phyloP scores from a whole-genome alignment of 2,329 filamentous ascomycete species.

The Fusarium buxicola region DNA sequence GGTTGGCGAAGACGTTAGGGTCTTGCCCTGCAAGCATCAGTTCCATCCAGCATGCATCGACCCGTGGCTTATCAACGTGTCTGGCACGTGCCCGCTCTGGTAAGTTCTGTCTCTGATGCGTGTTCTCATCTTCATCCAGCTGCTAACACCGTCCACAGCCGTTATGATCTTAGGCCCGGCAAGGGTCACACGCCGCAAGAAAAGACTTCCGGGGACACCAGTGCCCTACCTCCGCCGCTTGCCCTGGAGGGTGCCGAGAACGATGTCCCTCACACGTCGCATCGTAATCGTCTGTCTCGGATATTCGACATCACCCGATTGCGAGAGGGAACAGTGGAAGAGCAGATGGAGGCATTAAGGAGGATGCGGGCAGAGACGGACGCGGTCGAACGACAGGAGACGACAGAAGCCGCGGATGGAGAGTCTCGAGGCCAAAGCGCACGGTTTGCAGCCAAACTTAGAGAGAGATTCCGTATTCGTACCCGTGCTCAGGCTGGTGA shows the following conservation, averaged over 20 bases:
- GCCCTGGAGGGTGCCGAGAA: conserved; percentile 53
- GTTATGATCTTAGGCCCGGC: conserved; percentile 64
- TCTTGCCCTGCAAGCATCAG: conserved; percentile 75
- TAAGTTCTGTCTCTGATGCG: conserved; percentile 54
- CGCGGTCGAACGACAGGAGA: conserved; percentile 35
- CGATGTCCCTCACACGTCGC: conserved; percentile 49
- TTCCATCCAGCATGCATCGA: conserved; percentile 77
- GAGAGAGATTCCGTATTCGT: conserved; percentile 65
- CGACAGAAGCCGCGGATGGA: conserved; percentile 40
- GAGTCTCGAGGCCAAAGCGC: conserved; percentile 56
- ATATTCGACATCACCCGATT: conserved; percentile 68
- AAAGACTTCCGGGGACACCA: conserved; percentile 36
- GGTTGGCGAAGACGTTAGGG: conserved; percentile 74
- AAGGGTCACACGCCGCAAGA: conserved; percentile 42
- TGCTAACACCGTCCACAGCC: conserved; percentile 54
- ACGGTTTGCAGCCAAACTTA: conserved; percentile 61
- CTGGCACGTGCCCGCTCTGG: conserved; percentile 77
- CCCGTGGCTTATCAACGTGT: conserved; percentile 77
- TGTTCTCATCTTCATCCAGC: background rate
- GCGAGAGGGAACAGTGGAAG: conserved; percentile 68
- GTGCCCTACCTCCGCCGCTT: conserved; percentile 56
- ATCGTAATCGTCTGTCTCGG: conserved; percentile 61
- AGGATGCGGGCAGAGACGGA: conserved; percentile 51
- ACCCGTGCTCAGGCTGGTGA: conserved; percentile 57
- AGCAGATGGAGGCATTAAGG: conserved; percentile 70